phyloP scores from a whole-genome alignment of 495 filamentous ascomycete species.

The Neohortaea acidophila region DNA sequence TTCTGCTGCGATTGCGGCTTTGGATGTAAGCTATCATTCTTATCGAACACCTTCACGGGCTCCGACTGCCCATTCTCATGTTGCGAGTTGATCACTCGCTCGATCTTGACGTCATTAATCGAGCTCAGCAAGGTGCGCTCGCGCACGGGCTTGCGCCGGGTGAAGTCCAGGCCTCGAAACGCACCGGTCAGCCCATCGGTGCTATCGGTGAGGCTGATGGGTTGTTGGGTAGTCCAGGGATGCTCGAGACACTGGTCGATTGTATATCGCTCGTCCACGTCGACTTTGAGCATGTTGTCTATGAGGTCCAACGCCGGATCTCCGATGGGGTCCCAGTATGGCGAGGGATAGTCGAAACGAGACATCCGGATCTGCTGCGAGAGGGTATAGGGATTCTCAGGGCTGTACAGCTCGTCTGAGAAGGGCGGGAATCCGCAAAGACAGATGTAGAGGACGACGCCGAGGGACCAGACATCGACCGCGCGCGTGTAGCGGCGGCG shows the following conservation, averaged over 20 bases:
- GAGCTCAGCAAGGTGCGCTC: constrained; percentile 74
- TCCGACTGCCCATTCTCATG: constrained; percentile 32
- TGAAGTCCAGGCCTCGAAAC: constrained; percentile 67
- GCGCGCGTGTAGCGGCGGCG: constrained; percentile 83
- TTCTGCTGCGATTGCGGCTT: neutral
- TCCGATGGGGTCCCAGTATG: constrained; percentile 90
- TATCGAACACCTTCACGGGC: constrained; percentile 61
- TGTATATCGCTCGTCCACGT: constrained; percentile 67
- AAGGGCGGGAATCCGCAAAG: constrained; percentile 97
- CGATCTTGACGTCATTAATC: constrained; percentile 63
- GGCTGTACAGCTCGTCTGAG: constrained; percentile 72
- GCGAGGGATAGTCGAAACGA: constrained; percentile 84
- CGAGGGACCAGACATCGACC: constrained; percentile 93
- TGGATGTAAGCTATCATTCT: constrained; percentile 41
- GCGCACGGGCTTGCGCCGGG: constrained; percentile 57
- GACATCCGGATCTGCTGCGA: constrained; percentile 83
- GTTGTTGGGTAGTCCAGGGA: constrained; percentile 57
- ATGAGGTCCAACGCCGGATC: constrained; percentile 88
- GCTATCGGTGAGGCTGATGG: constrained; percentile 53
- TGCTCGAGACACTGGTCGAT: constrained; percentile 84
- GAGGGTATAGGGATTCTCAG: constrained; percentile 67
- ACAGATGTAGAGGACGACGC: constrained; percentile 98
- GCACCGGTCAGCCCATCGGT: constrained; percentile 84
- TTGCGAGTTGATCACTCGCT: constrained; percentile 41
- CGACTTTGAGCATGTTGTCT: constrained; percentile 82